Conservation (phyloP, 495 filamentous ascomycete species). For the Umbilicaria muhlenbergii region DNA sequence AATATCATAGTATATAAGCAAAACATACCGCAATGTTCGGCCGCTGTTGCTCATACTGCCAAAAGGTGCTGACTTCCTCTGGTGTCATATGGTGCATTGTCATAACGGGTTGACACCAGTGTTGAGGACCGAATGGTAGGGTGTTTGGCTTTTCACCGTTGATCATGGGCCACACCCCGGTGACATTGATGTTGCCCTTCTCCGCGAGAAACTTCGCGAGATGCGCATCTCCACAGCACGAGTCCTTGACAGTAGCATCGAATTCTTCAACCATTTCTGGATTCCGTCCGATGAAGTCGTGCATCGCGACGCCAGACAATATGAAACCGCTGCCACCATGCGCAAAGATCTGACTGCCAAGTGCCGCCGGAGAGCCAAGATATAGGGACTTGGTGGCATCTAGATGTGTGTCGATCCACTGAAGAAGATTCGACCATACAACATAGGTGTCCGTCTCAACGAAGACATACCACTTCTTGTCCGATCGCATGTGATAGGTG, state of each 20-base stretch:
- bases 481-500: constrained; percentile 33
- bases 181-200: constrained; percentile 19
- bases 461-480: constrained; percentile 43
- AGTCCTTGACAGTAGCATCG: constrained; percentile 16
- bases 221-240: constrained; percentile 33
- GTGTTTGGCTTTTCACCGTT: constrained; percentile 29
- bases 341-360: constrained; percentile 28
- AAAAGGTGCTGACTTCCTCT: constrained; percentile 34
- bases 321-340: constrained; percentile 36
- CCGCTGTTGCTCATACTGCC: constrained; percentile 33
- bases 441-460: constrained; percentile 45
- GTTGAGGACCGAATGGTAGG: constrained; percentile 23
- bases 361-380: constrained; percentile 29
- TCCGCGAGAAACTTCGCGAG: constrained; percentile 28
- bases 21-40: constrained; percentile 2
- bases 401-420: constrained; percentile 28
- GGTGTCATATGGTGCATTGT: constrained; percentile 45
- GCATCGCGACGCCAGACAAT: constrained; percentile 31
- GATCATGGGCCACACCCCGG: constrained; percentile 32
- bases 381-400: constrained; percentile 31
- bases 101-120: constrained; percentile 45
- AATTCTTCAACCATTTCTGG: constrained; percentile 16
- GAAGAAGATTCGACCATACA: constrained; percentile 40
- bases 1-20: background rate
- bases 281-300: constrained; percentile 13